Evolutionary conservation across 768 basidiomycete genomes (phyloP).

Genomic region (Termitomyces sp.): DNA sequence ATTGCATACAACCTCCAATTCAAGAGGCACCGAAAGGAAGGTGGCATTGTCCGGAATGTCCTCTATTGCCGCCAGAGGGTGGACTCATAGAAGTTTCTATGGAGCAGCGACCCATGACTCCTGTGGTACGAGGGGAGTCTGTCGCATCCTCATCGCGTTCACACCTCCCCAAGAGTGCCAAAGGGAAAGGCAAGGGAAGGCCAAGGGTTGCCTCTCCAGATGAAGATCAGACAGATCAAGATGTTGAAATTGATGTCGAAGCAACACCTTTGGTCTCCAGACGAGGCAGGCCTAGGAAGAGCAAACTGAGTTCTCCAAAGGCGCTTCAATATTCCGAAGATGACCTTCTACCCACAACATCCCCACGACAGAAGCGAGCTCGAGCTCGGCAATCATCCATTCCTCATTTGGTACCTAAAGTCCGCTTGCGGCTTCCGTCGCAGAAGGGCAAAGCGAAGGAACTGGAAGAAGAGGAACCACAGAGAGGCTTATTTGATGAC

Average conservation of each 20-base stretch:
- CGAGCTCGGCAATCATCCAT: slow-evolving; percentile 33
- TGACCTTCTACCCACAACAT: slow-evolving; percentile 13
- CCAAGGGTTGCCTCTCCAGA: slow-evolving; percentile 27
- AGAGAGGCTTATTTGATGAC: slow-evolving; percentile 77
- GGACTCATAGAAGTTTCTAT: slow-evolving; percentile 4
- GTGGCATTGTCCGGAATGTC: slow-evolving; percentile 73
- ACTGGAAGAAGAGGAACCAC: slow-evolving; percentile 54
- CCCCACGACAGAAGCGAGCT: slow-evolving; percentile 37
- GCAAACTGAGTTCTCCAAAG: slow-evolving; percentile 15
- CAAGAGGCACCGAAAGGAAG: slow-evolving; percentile 65
- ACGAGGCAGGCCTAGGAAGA: slow-evolving; percentile 21
- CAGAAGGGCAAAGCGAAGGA: slow-evolving; percentile 67
- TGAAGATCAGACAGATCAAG: slow-evolving; percentile 28
- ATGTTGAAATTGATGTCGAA: slow-evolving; percentile 22
- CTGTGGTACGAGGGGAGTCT: slow-evolving; percentile 27
- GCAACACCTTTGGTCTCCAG: slow-evolving; percentile 17
- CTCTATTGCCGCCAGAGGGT: slow-evolving; percentile 23
- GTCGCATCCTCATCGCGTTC: slow-evolving; percentile 39
- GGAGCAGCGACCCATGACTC: slow-evolving; percentile 7
- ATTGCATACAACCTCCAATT: slow-evolving; percentile 72
- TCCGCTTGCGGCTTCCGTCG: slow-evolving; percentile 43
- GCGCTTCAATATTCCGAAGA: slow-evolving; percentile 19
- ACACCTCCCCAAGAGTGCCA: slow-evolving; percentile 5
- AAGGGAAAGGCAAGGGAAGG: slow-evolving; percentile 25
- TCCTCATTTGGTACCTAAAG: slow-evolving; percentile 24